Evolutionary conservation across 1,284 basidiomycete species (phyloP), one percentile per base, ranked within the genome.

Genomic region (Erythrobasidium hasegawianum): DNA sequence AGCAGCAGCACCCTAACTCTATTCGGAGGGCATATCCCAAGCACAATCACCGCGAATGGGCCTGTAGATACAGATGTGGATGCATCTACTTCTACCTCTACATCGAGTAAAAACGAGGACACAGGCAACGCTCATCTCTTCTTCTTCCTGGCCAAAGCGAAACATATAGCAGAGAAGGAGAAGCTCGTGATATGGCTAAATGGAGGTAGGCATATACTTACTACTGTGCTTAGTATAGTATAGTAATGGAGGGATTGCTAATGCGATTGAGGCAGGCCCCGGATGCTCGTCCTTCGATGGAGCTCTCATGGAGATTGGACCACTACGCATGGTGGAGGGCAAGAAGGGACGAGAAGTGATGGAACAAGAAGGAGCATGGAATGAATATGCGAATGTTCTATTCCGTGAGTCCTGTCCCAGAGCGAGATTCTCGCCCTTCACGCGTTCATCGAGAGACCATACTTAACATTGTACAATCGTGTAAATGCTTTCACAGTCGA

Each of bases 211-310:
- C 24, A n/a, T 50, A 10, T 13, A 8, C 29, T 14, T 41, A 26
- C 33, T 40, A 41, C 66, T 20, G 45, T 20, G 9, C 38, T 11
- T 10, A 40, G 29, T 24, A 24, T 24, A 16, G 22, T 47, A 47
- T 14, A 47, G 45, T 47, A n/a, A n/a, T n/a, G n/a, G n/a, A n/a
- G n/a, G n/a, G 40, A 10, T n/a, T 10, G n/a, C 49, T n/a, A n/a
- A n/a, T n/a, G n/a, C n/a, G n/a, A n/a, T n/a, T n/a, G n/a, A n/a
- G n/a, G n/a, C n/a, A 47, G 94, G 90, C 18, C 94, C 91, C 18
- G 95, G 96, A 41, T 98, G 95, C 77, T 96, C 92, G 0, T 93
- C 89, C 1, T 97, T 98, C 75, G 95, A 98, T 74, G 95, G 95
- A 4, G 82, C 93, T 38, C 88, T 99, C 86, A 96, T 99, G 93